Evolutionary conservation across 2,329 filamentous ascomycete species (phyloP).

Genomic region (Curvularia eragrostidis): DNA sequence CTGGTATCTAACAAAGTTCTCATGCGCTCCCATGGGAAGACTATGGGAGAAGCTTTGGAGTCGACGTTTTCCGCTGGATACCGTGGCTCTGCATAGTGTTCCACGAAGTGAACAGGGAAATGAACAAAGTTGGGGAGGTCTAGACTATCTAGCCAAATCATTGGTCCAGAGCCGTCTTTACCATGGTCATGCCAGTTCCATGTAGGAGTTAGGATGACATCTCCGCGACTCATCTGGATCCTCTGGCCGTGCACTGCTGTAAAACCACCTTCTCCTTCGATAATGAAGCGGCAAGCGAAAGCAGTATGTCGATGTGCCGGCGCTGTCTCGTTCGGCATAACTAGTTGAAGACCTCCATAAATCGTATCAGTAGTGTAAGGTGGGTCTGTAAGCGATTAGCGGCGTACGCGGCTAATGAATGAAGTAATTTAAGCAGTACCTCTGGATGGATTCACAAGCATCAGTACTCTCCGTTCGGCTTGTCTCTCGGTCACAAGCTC

Average conservation of each 20-base stretch:
- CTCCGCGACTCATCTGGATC: slow-evolving; percentile 60
- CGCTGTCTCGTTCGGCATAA: slow-evolving; percentile 63
- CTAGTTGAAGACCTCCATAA: slow-evolving; percentile 64
- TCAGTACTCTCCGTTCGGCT: slow-evolving; percentile 51
- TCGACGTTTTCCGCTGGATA: slow-evolving; percentile 50
- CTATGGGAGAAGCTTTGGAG: slow-evolving; percentile 51
- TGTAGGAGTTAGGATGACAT: slow-evolving; percentile 64
- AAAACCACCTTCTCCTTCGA: slow-evolving; percentile 63
- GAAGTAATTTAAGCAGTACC: slow-evolving; percentile 20
- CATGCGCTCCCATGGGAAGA: slow-evolving; percentile 60
- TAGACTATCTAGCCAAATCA: slow-evolving; percentile 66
- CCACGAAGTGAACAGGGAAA: slow-evolving; percentile 62
- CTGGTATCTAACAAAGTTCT: slow-evolving; percentile 32
- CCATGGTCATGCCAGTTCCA: slow-evolving; percentile 67
- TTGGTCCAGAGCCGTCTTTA: slow-evolving; percentile 61
- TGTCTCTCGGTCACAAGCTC: slow-evolving; percentile 48
- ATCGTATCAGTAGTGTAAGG: slow-evolving; percentile 66
- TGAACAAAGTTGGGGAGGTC: slow-evolving; percentile 61
- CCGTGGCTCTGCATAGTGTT: slow-evolving; percentile 57
- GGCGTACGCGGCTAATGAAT: neutral
- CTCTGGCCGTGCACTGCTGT: slow-evolving; percentile 64
- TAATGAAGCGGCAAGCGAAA: slow-evolving; percentile 65
- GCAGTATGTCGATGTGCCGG: slow-evolving; percentile 64
- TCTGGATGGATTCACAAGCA: slow-evolving; percentile 51
- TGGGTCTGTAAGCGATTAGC: slow-evolving; percentile 47